Base-by-base conservation (phyloP, 2,329 filamentous ascomycete species). In the Fusarium robinianum region DNA sequence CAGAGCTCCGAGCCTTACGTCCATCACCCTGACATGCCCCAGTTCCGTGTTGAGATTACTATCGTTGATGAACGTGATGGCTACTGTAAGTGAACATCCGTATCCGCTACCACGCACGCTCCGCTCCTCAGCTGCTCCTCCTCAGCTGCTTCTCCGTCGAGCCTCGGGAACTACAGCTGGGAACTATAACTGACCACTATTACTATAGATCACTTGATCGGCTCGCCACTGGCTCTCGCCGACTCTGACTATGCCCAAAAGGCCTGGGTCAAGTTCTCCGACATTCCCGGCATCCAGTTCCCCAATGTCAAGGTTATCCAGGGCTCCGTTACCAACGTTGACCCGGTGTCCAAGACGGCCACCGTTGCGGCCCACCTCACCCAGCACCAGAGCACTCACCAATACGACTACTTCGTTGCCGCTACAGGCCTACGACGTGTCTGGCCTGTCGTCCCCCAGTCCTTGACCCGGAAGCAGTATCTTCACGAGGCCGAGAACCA, bases 1-100 rank as follows among this genome's bases (percentile, higher is more conserved):
- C 65, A 68, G 62, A 63, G 63, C 33, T 63, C 58, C 14, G 56
- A 65, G 22, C 60, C 59, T n/a, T 72, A 72, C 41, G 45, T 50
- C 29, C 68, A 76, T 61, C 56, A 74, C 57, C 53, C 69, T 52
- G 60, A 68, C 19, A 62, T 72, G 14, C 70, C 72, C 30, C 73
- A 71, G 16, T 72, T 85, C 30, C 74, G 80, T 2, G 67, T 88
- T 10, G 78, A 89, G 24, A 83, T 91, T 36, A 90, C 85, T 15
- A 77, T 91, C 15, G 81, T 88, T 16, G 87, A 91, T 58, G 85
- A 90, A 66, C 74, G 85, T n/a, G 87, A 91, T 72, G 88, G 88
- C n/a, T 90, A 83, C 65, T 90, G 87, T 90, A 72, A 58, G 84
- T 68, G 6, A 53, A 27, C 6, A 12, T 5, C 25, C 16, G 15